Evolutionary conservation across 768 basidiomycete species (phyloP).

Genomic region (Vararia minispora): DNA sequence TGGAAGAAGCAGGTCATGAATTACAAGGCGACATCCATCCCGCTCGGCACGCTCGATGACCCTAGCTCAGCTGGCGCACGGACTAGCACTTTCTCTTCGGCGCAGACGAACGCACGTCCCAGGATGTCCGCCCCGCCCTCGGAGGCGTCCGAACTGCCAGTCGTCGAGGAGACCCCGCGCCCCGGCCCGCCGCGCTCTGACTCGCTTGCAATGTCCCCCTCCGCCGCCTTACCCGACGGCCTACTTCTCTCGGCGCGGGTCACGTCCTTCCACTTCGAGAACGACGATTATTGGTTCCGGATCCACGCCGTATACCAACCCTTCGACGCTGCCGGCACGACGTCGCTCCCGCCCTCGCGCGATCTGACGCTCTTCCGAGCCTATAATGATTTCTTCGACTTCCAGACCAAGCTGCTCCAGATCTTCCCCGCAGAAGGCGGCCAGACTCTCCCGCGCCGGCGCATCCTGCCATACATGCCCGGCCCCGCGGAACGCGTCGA

Average conservation of each 20-base stretch:
- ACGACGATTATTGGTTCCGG: conserved; percentile 96
- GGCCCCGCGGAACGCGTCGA: conserved; percentile 83
- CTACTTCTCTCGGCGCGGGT: conserved; percentile 81
- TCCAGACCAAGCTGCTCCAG: conserved; percentile 83
- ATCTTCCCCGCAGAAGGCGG: conserved; percentile 90
- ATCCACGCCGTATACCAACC: conserved; percentile 85
- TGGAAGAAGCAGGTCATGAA: conserved; percentile 94
- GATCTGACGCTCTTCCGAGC: conserved; percentile 85
- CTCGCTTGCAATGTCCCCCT: too few species aligned
- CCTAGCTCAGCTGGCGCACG: conserved; percentile 28
- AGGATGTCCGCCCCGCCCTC: neutral
- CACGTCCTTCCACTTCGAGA: conserved; percentile 95
- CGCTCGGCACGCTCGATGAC: conserved; percentile 83
- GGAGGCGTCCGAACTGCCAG: conserved; percentile 12
- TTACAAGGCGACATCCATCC: conserved; percentile 94
- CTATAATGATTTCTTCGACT: conserved; percentile 98
- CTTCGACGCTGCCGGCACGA: conserved; percentile 48
- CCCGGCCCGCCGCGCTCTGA: conserved; percentile 29
- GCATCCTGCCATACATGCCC: conserved; percentile 95
- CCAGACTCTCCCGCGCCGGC: conserved; percentile 45
- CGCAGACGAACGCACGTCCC: conserved; percentile 3
- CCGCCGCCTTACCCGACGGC: conserved; percentile 65
- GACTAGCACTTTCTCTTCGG: neutral
- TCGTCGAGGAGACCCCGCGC: conserved; percentile 21
- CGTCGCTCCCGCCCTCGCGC: conserved; percentile 50